Conservation (phyloP, 148 eudicot genomes). For the Rhododendron williamsianum region DNA sequence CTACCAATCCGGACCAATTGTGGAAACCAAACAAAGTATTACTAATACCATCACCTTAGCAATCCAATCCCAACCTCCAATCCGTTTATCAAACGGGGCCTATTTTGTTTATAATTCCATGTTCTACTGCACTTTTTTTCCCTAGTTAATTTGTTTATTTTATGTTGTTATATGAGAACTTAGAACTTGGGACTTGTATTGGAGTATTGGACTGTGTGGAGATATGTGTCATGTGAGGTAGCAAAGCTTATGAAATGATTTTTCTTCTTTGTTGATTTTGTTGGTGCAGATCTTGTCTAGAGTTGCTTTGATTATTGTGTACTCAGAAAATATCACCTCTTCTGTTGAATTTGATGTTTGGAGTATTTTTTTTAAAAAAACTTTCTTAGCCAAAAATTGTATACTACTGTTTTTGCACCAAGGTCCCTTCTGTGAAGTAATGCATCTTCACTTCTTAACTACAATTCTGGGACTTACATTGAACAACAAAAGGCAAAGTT, state of each 20-base stretch:
- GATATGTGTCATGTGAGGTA: neutral
- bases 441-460: neutral
- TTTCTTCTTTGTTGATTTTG: neutral
- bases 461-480: neutral
- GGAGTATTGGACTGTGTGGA: neutral
- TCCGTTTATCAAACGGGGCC: no score
- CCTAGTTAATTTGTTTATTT: neutral
- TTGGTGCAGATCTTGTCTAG: neutral
- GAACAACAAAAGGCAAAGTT: neutral
- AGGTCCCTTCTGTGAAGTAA: neutral
- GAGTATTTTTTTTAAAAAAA: neutral
- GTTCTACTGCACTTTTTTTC: neutral
- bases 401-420: neutral
- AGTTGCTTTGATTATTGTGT: neutral
- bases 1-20: no score
- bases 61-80: no score
- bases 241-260: neutral
- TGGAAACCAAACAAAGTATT: no score
- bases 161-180: neutral
- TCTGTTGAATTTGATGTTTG: neutral
- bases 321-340: neutral
- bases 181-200: neutral
- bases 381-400: neutral
- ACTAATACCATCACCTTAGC: no score
- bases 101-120: neutral